Conservation (phyloP, 768 basidiomycete genomes). For the Lactarius evosmus region DNA sequence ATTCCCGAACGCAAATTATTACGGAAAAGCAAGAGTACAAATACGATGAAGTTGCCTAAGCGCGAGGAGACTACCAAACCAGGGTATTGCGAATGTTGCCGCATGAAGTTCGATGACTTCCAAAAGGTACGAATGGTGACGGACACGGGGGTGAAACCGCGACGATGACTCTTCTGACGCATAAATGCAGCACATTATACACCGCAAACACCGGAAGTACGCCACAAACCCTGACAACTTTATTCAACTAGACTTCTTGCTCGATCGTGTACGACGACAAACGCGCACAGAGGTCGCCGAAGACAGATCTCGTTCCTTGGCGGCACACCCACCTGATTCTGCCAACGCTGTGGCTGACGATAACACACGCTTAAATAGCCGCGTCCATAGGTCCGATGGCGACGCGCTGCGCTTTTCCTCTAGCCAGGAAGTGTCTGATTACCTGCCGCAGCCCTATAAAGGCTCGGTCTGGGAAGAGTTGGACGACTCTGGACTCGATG, state of each 20-base stretch:
- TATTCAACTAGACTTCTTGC: slow-evolving; percentile 67
- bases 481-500: slow-evolving; percentile 18
- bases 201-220: slow-evolving; percentile 77
- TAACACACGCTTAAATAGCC: slow-evolving; percentile 9
- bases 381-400: neutral
- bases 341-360: neutral
- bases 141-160: neutral
- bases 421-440: slow-evolving; percentile 27
- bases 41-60: slow-evolving; percentile 68
- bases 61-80: slow-evolving; percentile 87
- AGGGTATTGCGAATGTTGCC: slow-evolving; percentile 97
- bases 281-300: slow-evolving; percentile 37
- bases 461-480: slow-evolving; percentile 10
- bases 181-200: slow-evolving; percentile 59
- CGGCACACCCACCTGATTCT: slow-evolving; percentile 13
- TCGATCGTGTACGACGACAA: slow-evolving; percentile 57
- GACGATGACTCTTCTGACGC: slow-evolving; percentile 2
- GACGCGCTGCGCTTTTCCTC: slow-evolving; percentile 16
- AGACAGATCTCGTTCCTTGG: slow-evolving; percentile 19
- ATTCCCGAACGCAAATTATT: slow-evolving; percentile 54
- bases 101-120: slow-evolving; percentile 87
- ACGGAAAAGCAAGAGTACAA: slow-evolving; percentile 78
- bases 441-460: slow-evolving; percentile 26
- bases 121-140: slow-evolving; percentile 52
- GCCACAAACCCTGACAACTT: slow-evolving; percentile 79